Evolutionary conservation across 768 basidiomycete genomes (phyloP).

Genomic region (Dendrothele bispora): DNA sequence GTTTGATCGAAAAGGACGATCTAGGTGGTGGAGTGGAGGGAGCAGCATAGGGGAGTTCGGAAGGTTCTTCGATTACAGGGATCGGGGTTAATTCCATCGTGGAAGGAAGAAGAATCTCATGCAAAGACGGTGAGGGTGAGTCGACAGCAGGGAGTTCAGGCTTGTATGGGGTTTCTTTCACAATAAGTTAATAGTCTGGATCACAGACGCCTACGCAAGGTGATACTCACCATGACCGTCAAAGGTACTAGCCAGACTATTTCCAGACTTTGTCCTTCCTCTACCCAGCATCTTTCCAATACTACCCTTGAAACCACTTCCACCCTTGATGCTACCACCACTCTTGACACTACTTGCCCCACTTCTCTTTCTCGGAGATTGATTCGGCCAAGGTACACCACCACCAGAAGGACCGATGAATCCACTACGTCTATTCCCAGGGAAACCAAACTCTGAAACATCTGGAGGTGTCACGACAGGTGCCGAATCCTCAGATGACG

Average conservation of each 20-base stretch:
- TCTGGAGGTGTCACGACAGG: conserved; percentile 61
- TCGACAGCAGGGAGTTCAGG: conserved; percentile 13
- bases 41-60: neutral
- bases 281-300: conserved; percentile 58
- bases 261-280: conserved; percentile 52
- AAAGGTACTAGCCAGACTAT: conserved; percentile 40
- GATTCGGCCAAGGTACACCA: conserved; percentile 48
- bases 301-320: conserved; percentile 61
- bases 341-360: too few species aligned
- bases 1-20: conserved; percentile 8
- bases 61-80: conserved; percentile 8
- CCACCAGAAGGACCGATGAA: conserved; percentile 23
- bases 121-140: conserved; percentile 19
- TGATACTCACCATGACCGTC: conserved; percentile 37
- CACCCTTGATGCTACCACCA: conserved; percentile 39
- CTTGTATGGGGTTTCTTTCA: too few species aligned
- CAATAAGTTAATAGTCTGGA: too few species aligned
- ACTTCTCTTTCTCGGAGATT: too few species aligned
- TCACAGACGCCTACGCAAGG: neutral
- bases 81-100: conserved; percentile 11
- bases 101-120: conserved; percentile 8
- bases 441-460: too few species aligned
- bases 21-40: conserved; percentile 1
- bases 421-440: too few species aligned
- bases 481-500: conserved; percentile 70